Evolutionary conservation across 306 rosid species (phyloP), one percentile per base, ranked within the genome.

Genomic region (Rubus parviflorus): DNA sequence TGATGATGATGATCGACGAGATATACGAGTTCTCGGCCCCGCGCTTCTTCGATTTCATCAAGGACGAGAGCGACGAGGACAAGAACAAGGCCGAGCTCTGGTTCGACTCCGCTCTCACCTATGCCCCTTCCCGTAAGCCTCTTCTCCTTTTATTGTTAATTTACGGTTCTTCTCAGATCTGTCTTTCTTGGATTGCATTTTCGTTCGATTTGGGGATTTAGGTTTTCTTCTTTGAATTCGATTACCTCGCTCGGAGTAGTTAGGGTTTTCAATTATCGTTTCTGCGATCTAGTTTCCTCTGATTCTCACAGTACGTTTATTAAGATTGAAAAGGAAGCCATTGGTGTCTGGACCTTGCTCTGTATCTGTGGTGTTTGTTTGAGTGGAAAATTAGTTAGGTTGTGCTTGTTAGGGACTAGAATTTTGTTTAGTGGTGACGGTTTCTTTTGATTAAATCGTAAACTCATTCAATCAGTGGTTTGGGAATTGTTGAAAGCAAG

Each of bases 121-220:
- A 93, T 61, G 99, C 96, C 16, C 99, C 99, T 51, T 96, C 99
- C 1, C 99, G 99, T 96, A 88, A 23, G 93, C 70, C 61, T 51
- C 38, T n/a, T 41, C 15, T 37, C 40, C 20, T 45, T 16, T 14
- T 43, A 25, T 1, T 14, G 2, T 30, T 17, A 11, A 2, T 15
- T n/a, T 4, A 47, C 16, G 45, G 4, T 38, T 30, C 37, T 23
- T 37, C 46, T 35, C 30, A 20, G 35, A 72, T 73, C 65, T 40
- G 8, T 68, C 15, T n/a, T 66, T 68, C 15, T n/a, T 66, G 51
- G 10, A 19, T 45, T 17, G 7, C n/a, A 15, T 15, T 77, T 53
- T 25, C 38, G n/a, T 19, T 46, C 23, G 25, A 37, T 5, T 47
- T 48, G 5, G 56, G 63, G 48, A 6, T 73, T 47, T n/a, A 41